phyloP scores from a whole-genome alignment of 108 stramenopile species.

The Cyclotella distinguenda region DNA sequence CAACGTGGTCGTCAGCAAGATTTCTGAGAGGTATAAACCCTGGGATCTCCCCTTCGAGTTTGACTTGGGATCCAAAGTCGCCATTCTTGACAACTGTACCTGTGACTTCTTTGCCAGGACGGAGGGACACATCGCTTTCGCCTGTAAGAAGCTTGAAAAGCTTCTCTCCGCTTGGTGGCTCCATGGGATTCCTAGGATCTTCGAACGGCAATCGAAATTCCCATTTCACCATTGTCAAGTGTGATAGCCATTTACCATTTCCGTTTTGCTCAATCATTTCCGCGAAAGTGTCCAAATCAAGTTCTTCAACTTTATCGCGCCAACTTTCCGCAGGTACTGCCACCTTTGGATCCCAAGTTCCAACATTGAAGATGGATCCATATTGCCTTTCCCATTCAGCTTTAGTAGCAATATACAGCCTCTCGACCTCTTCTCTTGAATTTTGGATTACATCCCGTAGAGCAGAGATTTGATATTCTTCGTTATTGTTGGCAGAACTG shows the following conservation, averaged over 20 bases:
- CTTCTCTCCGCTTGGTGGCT: slow-evolving; percentile 64
- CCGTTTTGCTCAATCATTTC: slow-evolving; percentile 73
- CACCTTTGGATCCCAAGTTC: slow-evolving; percentile 72
- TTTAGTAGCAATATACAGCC: slow-evolving; percentile 74
- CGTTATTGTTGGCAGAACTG: slow-evolving; percentile 36
- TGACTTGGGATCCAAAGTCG: slow-evolving; percentile 86
- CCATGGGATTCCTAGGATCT: slow-evolving; percentile 86
- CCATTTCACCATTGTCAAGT: slow-evolving; percentile 90
- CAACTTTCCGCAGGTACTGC: slow-evolving; percentile 76
- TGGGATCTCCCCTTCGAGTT: slow-evolving; percentile 86
- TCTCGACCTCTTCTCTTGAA: slow-evolving; percentile 71
- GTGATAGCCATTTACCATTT: slow-evolving; percentile 74
- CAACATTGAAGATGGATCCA: slow-evolving; percentile 71
- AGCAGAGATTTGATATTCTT: slow-evolving; percentile 63
- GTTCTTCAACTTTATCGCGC: slow-evolving; percentile 86
- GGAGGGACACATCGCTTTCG: slow-evolving; percentile 79
- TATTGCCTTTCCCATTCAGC: slow-evolving; percentile 79
- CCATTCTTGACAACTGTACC: slow-evolving; percentile 78
- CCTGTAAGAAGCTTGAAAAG: slow-evolving; percentile 87
- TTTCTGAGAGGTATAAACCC: slow-evolving; percentile 84
- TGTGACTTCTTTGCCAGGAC: slow-evolving; percentile 87
- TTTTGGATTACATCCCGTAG: slow-evolving; percentile 83
- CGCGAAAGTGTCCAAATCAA: slow-evolving; percentile 84
- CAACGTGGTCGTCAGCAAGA: slow-evolving; percentile 83
- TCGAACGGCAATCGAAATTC: slow-evolving; percentile 87